Conservation (phyloP, 257 asterid genomes). For the Solanum lycopersicoides region DNA sequence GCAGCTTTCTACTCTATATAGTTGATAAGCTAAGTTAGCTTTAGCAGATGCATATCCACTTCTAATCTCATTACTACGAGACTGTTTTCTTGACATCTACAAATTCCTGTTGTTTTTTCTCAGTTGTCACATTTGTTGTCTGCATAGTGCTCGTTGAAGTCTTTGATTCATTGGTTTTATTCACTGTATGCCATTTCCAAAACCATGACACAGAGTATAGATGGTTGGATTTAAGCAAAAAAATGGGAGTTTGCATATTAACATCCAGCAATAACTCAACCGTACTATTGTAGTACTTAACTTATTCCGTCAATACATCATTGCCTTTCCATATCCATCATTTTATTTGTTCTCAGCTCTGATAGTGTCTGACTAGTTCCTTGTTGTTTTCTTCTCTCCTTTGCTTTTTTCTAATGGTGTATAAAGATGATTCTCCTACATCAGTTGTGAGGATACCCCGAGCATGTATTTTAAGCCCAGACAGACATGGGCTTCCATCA, state of each 20-base stretch:
- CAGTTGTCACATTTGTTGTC: background rate
- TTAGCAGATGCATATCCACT: background rate
- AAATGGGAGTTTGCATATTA: background rate
- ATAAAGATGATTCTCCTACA: conserved; percentile 55
- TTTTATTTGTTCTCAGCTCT: background rate
- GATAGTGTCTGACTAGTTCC: background rate
- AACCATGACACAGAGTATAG: background rate
- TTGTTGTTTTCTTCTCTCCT: background rate
- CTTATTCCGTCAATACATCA: background rate
- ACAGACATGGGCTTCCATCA: conserved; percentile 24
- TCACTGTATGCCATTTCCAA: background rate
- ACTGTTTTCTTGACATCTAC: background rate
- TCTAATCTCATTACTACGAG: background rate
- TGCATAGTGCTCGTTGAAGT: background rate
- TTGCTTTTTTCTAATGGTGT: background rate
- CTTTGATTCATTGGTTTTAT: background rate
- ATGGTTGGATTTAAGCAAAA: background rate
- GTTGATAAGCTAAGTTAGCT: background rate
- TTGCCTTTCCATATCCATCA: background rate
- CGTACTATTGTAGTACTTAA: background rate
- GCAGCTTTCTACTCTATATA: background rate
- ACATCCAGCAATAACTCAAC: background rate
- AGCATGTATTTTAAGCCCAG: conserved; percentile 35
- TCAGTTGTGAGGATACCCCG: conserved; percentile 62
- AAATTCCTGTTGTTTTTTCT: background rate